Conservation (phyloP, 805 yeast genomes). For the Starmerella sirachaensis region DNA sequence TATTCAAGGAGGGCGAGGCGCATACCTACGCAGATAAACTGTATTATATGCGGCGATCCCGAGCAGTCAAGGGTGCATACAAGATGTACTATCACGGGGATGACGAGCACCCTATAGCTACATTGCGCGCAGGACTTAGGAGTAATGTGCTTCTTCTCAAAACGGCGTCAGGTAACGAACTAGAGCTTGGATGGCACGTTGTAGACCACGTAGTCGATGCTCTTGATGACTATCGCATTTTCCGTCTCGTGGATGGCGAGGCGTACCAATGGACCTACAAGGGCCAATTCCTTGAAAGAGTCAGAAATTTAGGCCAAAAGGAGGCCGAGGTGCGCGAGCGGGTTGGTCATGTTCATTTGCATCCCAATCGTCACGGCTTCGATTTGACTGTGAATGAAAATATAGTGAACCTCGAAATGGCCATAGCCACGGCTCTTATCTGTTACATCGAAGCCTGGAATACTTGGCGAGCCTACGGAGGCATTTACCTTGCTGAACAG, state of each 20-base stretch:
- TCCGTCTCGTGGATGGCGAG: constrained; percentile 46
- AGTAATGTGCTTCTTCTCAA: constrained; percentile 46
- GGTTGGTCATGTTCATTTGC: constrained; percentile 46
- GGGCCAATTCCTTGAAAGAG: constrained; percentile 47
- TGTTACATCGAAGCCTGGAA: constrained; percentile 60
- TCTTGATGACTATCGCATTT: constrained; percentile 47
- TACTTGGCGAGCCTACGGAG: constrained; percentile 49
- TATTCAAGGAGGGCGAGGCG: constrained; percentile 33
- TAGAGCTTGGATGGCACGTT: constrained; percentile 55
- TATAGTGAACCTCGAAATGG: constrained; percentile 46
- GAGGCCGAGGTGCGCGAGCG: constrained; percentile 54
- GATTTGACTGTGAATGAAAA: constrained; percentile 43
- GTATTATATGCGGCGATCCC: constrained; percentile 47
- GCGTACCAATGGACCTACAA: constrained; percentile 55
- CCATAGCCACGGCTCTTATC: constrained; percentile 46
- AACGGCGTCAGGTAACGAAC: constrained; percentile 36
- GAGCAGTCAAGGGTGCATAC: constrained; percentile 57
- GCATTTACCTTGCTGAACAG: constrained; percentile 41
- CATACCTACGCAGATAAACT: constrained; percentile 30
- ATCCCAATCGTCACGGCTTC: constrained; percentile 48
- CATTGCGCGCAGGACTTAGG: constrained; percentile 48
- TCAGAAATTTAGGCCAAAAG: constrained; percentile 48
- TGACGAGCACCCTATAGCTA: constrained; percentile 47
- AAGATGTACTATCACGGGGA: constrained; percentile 41
- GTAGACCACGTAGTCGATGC: constrained; percentile 51